Evolutionary conservation across 1,284 basidiomycete genomes (phyloP).

Genomic region (Boletus smithii): DNA sequence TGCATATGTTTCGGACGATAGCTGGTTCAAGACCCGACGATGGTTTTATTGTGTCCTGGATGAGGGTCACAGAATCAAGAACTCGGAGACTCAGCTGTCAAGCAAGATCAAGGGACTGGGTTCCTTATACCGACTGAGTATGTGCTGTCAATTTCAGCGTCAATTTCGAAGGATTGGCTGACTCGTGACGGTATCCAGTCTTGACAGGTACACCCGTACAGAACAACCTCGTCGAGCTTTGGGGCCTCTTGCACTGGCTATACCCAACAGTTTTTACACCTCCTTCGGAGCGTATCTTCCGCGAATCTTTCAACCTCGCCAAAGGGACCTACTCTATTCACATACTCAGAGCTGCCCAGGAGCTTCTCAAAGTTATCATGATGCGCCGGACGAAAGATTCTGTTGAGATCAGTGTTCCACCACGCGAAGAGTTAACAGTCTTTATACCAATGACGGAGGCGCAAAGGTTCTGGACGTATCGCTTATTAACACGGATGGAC

Average conservation of each 20-base stretch:
- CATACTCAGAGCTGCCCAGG: constrained; percentile 47
- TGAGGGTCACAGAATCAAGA: constrained; percentile 63
- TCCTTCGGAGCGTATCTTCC: constrained; percentile 46
- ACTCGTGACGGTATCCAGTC: constrained; percentile 37
- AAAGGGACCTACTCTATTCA: constrained; percentile 48
- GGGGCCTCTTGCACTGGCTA: constrained; percentile 54
- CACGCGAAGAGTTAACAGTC: constrained; percentile 54
- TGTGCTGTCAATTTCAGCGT: constrained; percentile 5
- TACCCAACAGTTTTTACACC: constrained; percentile 52
- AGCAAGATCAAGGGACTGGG: constrained; percentile 45
- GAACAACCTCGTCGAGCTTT: constrained; percentile 60
- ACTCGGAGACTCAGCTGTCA: constrained; percentile 45
- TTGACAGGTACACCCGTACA: constrained; percentile 63
- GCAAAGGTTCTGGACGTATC: constrained; percentile 61
- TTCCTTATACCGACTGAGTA: constrained; percentile 51
- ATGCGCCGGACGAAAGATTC: constrained; percentile 55
- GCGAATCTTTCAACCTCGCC: constrained; percentile 49
- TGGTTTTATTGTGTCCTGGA: constrained; percentile 60
- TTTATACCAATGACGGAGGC: constrained; percentile 56
- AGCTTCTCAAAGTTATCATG: constrained; percentile 53
- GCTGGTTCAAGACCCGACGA: constrained; percentile 54
- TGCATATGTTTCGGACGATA: constrained; percentile 43
- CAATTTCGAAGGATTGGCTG: not conserved
- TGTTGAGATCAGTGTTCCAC: constrained; percentile 51
- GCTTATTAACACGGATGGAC: constrained; percentile 52